Conservation (phyloP, 2,329 filamentous ascomycete species). For the Aspergillus hiratsukae region DNA sequence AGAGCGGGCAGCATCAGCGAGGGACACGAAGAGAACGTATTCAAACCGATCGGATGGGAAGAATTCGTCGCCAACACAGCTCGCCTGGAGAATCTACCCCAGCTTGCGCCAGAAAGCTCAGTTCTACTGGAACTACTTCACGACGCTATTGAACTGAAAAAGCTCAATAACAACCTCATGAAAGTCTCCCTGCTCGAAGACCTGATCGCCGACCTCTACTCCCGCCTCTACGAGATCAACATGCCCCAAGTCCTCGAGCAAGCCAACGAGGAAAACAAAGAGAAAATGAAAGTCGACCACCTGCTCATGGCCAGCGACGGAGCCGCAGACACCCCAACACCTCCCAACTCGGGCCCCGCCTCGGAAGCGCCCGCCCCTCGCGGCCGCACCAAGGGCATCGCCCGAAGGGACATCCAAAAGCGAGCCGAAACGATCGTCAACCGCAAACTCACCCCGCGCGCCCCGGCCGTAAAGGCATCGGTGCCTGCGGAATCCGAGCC, state of each 20-base stretch:
- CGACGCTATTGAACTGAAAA: constrained; percentile 66
- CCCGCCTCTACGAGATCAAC: constrained; percentile 47
- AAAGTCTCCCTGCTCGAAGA: constrained; percentile 85
- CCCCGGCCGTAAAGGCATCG: constrained; percentile 19
- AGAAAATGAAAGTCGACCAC: constrained; percentile 46
- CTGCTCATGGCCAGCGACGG: constrained; percentile 39
- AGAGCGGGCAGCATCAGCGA: constrained; percentile 53
- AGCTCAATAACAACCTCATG: constrained; percentile 81
- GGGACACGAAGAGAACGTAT: constrained; percentile 60
- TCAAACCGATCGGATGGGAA: constrained; percentile 60
- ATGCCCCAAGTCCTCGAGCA: constrained; percentile 37
- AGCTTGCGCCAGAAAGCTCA: constrained; percentile 43
- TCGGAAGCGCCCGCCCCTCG: constrained; percentile 33
- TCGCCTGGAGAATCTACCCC: constrained; percentile 57
- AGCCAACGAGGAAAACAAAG: constrained; percentile 42
- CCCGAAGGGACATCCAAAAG: constrained; percentile 55
- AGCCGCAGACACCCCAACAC: constrained; percentile 25
- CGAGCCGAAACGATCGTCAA: constrained; percentile 54
- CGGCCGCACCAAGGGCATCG: constrained; percentile 53
- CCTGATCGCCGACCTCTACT: constrained; percentile 86
- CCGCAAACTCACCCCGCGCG: constrained; percentile 32
- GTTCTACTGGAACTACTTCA: constrained; percentile 58
- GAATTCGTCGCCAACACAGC: constrained; percentile 59
- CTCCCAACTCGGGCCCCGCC: constrained; percentile 27
- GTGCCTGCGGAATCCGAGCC: constrained; percentile 21